Evolutionary conservation across 495 filamentous ascomycete genomes (phyloP), one percentile per base, ranked within the genome.

Genomic region (Mytilinidion resinicola): DNA sequence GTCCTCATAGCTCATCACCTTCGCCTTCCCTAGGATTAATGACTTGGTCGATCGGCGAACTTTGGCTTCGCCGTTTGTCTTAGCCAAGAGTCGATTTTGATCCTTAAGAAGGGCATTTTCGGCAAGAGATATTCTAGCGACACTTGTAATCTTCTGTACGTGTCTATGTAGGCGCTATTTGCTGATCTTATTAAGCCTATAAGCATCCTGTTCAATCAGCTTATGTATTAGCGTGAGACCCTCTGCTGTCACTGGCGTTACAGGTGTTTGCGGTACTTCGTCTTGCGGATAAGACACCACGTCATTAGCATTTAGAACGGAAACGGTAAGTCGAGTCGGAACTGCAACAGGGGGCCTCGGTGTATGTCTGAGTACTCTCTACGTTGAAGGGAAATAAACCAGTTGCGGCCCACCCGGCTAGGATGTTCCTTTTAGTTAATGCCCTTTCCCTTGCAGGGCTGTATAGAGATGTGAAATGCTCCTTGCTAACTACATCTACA

Each of bases 161-260:
- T n/a, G n/a, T n/a, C n/a, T n/a, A n/a, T 46, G 8, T 17, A 46
- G 15, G 15, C 42, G 42, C 42, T 6, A 17, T 46, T 46, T 46
- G 15, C 42, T 46, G 7, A 9, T 9, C 7, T 46, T 17, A 17
- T 46, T 17, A 17, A 46, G 42, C 42, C 7, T 17, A 17, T 46
- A 17, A 46, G 42, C 20, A 17, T 46, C 42, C 42, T 17, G 42
- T 46, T 46, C 42, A 17, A 46, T 17, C 20, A 46, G 15, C 12
- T 17, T 9, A 43, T 9, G 39, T 17, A 9, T 12, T 17, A 17
- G 3, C 2, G 2, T 43, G 9, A 43, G 42, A 46, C 12, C 15
- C 7, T 46, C 42, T 46, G 42, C 42, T 46, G 42, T 46, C 42
- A 60, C 57, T 55, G 35, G 51, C 57, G 38, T 60, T 60, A 17